These are phyloP conservation scores for Fusarium sp. DNA, from an alignment of 2,329 filamentous ascomycete species.

Conservation along the genomic window DNA sequence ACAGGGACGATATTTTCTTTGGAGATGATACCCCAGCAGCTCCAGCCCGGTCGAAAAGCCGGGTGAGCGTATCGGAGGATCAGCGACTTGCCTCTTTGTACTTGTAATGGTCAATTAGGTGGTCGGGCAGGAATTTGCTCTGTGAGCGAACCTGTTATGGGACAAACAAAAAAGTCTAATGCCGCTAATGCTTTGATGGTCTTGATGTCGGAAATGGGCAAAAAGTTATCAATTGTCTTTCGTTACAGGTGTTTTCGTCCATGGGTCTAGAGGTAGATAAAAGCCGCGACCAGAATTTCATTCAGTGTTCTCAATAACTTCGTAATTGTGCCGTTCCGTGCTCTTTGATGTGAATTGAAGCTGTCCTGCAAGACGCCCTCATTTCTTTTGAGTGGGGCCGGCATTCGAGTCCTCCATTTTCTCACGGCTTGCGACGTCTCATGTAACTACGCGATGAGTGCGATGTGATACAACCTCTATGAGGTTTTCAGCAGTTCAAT, in stretches of 20 bases:
- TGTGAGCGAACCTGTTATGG: constrained; percentile 22
- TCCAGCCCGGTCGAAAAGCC: constrained; percentile 35
- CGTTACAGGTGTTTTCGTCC: constrained; percentile 33
- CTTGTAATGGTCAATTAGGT: background rate
- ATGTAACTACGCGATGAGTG: background rate
- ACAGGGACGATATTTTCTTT: constrained; percentile 30
- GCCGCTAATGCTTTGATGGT: constrained; percentile 40
- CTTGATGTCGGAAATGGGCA: constrained; percentile 30
- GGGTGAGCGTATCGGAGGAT: constrained; percentile 36
- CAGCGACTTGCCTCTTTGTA: constrained; percentile 7
- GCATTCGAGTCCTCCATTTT: background rate
- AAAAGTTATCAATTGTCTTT: constrained; percentile 37
- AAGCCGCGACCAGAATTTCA: constrained; percentile 36
- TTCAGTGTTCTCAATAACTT: constrained; percentile 1
- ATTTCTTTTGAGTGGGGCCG: background rate
- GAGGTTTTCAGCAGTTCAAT: background rate
- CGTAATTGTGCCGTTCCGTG: background rate
- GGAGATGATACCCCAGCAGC: constrained; percentile 36
- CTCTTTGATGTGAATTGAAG: background rate
- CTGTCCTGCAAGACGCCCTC: background rate
- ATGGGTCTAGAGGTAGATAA: constrained; percentile 42
- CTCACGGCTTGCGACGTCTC: background rate
- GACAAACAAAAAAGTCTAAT: constrained; percentile 28
- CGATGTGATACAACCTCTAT: background rate
- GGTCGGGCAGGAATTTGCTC: constrained; percentile 25